These are phyloP conservation scores for Corrigiola litoralis DNA, from an alignment of 179 eudicot genomes.

Conservation along the genomic window DNA sequence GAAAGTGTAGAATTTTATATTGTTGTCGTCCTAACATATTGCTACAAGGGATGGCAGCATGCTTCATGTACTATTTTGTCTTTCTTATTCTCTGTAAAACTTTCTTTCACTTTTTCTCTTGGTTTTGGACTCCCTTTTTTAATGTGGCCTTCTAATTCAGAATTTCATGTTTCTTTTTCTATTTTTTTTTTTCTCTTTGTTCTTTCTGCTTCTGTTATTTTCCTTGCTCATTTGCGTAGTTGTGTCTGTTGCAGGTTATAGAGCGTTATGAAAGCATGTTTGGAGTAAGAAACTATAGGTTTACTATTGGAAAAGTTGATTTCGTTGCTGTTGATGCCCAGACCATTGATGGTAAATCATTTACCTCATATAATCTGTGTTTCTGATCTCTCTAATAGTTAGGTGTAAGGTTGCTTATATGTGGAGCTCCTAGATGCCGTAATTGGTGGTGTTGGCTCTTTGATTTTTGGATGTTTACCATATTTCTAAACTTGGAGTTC, in stretches of 20 bases:
- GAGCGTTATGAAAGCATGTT: conserved; percentile 70
- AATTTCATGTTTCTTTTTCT: not conserved
- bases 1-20: not conserved
- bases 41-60: too few species aligned
- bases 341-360: conserved; percentile 64
- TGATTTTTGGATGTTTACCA: not conserved
- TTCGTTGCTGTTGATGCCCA: conserved; percentile 90
- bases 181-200: not conserved
- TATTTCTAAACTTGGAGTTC: not conserved
- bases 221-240: conserved; percentile 1
- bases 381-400: not conserved
- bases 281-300: conserved; percentile 63
- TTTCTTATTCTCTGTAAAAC: too few species aligned
- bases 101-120: too few species aligned
- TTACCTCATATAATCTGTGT: not conserved
- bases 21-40: too few species aligned
- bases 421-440: too few species aligned
- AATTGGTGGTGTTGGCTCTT: not conserved
- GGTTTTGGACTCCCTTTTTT: not conserved
- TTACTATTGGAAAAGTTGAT: conserved; percentile 69
- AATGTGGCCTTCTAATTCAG: not conserved
- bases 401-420: too few species aligned
- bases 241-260: conserved; percentile 46
- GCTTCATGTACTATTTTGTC: too few species aligned
- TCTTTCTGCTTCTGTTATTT: not conserved